Conservation (phyloP, 1,284 basidiomycete genomes). For the Coniferiporia weirii region DNA sequence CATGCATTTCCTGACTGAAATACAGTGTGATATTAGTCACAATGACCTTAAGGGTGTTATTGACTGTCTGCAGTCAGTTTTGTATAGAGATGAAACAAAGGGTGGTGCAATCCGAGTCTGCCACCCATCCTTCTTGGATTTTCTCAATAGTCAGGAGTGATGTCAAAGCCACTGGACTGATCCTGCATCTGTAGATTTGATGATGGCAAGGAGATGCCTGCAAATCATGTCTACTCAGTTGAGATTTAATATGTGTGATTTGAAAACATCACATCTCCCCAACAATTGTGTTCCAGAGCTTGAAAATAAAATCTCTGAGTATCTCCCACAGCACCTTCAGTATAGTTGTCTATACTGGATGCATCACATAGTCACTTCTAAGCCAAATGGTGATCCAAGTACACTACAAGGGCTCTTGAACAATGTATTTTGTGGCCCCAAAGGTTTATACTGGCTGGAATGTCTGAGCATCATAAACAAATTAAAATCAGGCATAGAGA, state of each 20-base stretch:
- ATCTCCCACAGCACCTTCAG: constrained; percentile 22
- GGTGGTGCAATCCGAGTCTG: neutral
- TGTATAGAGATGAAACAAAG: neutral
- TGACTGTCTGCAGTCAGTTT: neutral
- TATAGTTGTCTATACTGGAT: constrained; percentile 23
- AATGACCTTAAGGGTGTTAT: neutral
- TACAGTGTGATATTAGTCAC: neutral
- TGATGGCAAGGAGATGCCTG: constrained; percentile 2
- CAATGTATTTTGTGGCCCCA: neutral
- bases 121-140: constrained; percentile 9
- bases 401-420: neutral
- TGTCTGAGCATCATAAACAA: neutral
- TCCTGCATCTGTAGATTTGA: neutral
- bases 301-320: constrained; percentile 10
- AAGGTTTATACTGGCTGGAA: neutral
- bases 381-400: too few relatives aligned
- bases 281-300: constrained; percentile 24
- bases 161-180: neutral
- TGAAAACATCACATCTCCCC: constrained; percentile 24
- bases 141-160: neutral
- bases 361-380: too few relatives aligned
- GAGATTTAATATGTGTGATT: constrained; percentile 29
- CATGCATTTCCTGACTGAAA: neutral
- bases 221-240: constrained; percentile 22
- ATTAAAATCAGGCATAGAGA: neutral